Conservation (phyloP, 1,284 basidiomycete species). For the Cryptococcus wingfieldii region DNA sequence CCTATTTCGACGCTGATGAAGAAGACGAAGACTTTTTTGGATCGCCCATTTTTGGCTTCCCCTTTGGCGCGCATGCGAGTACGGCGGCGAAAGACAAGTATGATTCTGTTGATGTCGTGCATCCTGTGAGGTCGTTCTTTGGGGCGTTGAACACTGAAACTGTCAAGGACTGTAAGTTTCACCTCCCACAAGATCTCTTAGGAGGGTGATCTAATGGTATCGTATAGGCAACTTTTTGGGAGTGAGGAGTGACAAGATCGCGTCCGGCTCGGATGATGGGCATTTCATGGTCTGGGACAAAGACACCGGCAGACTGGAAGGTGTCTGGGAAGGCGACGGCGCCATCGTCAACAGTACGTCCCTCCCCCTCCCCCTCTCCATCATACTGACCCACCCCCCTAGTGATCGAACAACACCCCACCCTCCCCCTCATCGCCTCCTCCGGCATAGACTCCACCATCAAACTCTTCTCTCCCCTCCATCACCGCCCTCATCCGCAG, state of each 20-base stretch:
- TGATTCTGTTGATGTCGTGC: constrained; percentile 56
- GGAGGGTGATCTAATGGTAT: not conserved
- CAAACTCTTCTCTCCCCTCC: constrained; percentile 56
- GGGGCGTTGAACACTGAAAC: constrained; percentile 82
- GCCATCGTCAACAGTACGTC: constrained; percentile 65
- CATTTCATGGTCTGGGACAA: constrained; percentile 75
- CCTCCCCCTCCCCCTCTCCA: not conserved
- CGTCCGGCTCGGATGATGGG: constrained; percentile 85
- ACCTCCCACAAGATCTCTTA: not conserved
- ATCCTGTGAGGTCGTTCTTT: constrained; percentile 63
- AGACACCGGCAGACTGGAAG: constrained; percentile 59
- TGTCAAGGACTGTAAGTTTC: constrained; percentile 77
- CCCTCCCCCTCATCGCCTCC: constrained; percentile 71
- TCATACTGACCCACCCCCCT: not conserved
- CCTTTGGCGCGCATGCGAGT: constrained; percentile 6
- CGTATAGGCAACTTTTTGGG: constrained; percentile 75
- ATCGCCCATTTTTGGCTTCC: constrained; percentile 10
- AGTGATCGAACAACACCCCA: constrained; percentile 75
- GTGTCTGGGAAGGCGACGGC: constrained; percentile 77
- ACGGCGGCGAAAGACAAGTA: constrained; percentile 22
- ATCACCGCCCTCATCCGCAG: not conserved
- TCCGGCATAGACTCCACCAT: constrained; percentile 85
- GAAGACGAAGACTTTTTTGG: constrained; percentile 12
- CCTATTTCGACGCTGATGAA: not conserved
- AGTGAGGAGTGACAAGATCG: constrained; percentile 67